A percentile compares a stretch with the other conserved stretches of the same genome.
Evolutionary conservation across 2,329 filamentous ascomycete genomes (phyloP).

Genomic region (Alternaria ethzedia): DNA sequence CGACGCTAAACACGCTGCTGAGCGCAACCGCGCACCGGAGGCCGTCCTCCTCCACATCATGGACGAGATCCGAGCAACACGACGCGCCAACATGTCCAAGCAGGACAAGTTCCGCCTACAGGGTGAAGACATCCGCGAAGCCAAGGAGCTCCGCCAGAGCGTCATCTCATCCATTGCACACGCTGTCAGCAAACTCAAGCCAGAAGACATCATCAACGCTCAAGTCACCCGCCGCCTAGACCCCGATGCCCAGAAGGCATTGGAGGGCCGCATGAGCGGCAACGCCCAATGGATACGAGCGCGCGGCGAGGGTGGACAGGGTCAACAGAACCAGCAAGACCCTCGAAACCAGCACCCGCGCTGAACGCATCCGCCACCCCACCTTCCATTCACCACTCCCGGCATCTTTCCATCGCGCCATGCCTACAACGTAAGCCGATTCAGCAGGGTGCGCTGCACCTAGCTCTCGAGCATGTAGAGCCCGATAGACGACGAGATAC

Average conservation of each 20-base stretch:
- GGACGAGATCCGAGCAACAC: conserved; percentile 85
- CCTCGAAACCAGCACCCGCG: conserved; percentile 47
- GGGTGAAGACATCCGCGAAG: conserved; percentile 79
- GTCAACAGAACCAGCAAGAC: conserved; percentile 46
- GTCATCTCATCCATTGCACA: conserved; percentile 76
- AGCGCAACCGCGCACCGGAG: conserved; percentile 81
- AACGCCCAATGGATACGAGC: conserved; percentile 46
- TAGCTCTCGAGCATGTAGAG: conserved; percentile 21
- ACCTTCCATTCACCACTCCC: conserved; percentile 7
- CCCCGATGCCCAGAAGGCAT: conserved; percentile 55
- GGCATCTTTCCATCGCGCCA: conserved; percentile 10
- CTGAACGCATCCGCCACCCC: conserved; percentile 28
- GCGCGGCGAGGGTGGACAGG: conserved; percentile 45
- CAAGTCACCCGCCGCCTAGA: conserved; percentile 44
- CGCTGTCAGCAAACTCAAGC: conserved; percentile 73
- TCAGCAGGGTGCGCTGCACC: conserved; percentile 17
- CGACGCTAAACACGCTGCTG: conserved; percentile 73
- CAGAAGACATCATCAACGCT: conserved; percentile 49
- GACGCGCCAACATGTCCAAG: conserved; percentile 84
- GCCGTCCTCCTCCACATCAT: conserved; percentile 90
- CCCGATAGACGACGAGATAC: conserved; percentile 16
- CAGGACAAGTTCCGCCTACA: conserved; percentile 81
- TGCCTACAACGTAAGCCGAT: conserved; percentile 20
- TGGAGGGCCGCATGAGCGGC: conserved; percentile 53
- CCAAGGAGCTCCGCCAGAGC: conserved; percentile 75